Conservation (phyloP, 2,329 filamentous ascomycete genomes). For the Fusarium illudens region DNA sequence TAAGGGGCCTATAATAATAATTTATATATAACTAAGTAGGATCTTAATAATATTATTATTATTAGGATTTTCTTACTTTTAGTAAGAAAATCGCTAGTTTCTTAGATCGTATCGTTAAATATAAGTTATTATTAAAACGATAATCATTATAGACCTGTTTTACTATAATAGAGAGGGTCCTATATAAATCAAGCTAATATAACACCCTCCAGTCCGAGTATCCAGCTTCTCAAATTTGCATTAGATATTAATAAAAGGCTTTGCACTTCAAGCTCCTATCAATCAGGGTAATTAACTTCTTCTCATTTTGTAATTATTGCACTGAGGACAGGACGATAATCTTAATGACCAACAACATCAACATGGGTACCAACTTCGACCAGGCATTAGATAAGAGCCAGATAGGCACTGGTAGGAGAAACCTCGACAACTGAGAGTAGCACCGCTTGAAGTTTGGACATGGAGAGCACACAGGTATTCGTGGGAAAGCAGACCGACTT, state of each 20-base stretch:
- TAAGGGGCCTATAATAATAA: too few species aligned
- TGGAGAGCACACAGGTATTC: not conserved
- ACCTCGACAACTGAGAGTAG: not conserved
- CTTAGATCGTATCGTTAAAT: too few species aligned
- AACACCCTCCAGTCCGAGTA: too few species aligned
- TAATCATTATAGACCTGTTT: too few species aligned
- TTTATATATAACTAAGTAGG: too few species aligned
- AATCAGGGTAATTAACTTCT: not conserved
- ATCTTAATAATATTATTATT: too few species aligned
- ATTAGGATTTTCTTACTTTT: too few species aligned
- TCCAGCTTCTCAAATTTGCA: too few species aligned
- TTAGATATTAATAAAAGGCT: not conserved
- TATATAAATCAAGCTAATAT: too few species aligned
- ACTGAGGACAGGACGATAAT: not conserved
- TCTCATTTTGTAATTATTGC: not conserved
- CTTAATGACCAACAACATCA: not conserved
- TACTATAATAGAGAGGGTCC: too few species aligned
- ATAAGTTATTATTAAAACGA: too few species aligned
- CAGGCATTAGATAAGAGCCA: not conserved
- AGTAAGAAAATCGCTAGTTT: too few species aligned
- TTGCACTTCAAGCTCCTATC: not conserved
- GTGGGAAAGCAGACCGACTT: not conserved
- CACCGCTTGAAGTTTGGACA: not conserved
- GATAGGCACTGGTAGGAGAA: not conserved
- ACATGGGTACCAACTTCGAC: not conserved